Base-by-base conservation (phyloP, 2,329 filamentous ascomycete genomes). In the Boeremia exigua region DNA sequence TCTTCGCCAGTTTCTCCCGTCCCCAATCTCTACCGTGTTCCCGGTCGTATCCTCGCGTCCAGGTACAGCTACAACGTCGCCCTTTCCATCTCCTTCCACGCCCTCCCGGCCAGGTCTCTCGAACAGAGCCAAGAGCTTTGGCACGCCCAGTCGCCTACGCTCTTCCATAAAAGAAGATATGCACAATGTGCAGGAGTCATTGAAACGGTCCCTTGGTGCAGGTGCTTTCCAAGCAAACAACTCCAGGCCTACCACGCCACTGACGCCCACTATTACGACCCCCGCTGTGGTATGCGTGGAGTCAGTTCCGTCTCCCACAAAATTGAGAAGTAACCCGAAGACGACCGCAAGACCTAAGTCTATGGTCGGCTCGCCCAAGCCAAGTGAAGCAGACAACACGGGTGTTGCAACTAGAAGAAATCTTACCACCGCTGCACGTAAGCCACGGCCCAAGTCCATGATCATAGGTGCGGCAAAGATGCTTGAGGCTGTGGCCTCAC, bases 91-190 rank as follows among this genome's bases (percentile, higher is more conserved):
- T 11, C 43, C 47, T 9, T 29, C 40, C 7, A 51, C 53, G 12
- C 47, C 47, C 8, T 40, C 40, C 15, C 14, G 53, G 19, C 47
- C 47, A 27, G 36, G 25, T 8, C 29, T 32, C 6, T 33, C 53
- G 6, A 37, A 12, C 27, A 47, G 47, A 25, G 34, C 47, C 9
- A 33, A 56, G 12, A 50, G 42, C 47, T 47, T 38, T 15, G 54
- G 54, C 6, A 56, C 54, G 6, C 48, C 54, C 2, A 9, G 30
- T 34, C 38, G 25, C 28, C 19, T 56, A 23, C 54, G 48, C 9
- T 52, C 48, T 3, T 56, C 56, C n/a, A 58, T 60, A 15, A 46
- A 51, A 30, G 55, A 55, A 33, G 60, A 66, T 4, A 61, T 56
- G 55, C 43, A 17, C 3, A 52, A 45, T 4, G 9, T 58, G 5